Evolutionary conservation across 495 filamentous ascomycete species (phyloP), one percentile per base, ranked within the genome.

Genomic region (Hypomontagnella submonticulosa): DNA sequence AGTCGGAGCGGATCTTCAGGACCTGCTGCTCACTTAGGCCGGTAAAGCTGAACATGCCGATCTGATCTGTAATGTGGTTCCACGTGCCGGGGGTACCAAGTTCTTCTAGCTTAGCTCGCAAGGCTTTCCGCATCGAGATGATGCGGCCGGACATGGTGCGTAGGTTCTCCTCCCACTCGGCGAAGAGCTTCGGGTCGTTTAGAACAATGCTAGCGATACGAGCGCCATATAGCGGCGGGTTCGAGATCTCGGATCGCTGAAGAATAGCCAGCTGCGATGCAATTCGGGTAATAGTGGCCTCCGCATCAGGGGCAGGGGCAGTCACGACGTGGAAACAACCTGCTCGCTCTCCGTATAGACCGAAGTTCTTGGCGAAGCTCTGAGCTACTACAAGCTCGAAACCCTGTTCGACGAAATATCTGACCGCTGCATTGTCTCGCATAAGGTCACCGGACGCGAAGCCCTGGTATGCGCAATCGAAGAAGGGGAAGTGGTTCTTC

Each of bases 41-140:
- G 1, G 95, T 99, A 75, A 96, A 99, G 73, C 90, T 93, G 80
- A 99, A 99, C 95, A 99, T 99, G 71, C 95, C 95, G 76, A 99
- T 99, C 84, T 99, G 95, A 63, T 95, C 89, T 7, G 93, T 96
- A 74, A 99, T 96, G 77, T 99, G 95, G 57, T 92, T 89, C 95
- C 95, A 99, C 9, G 84, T 88, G 3, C 95, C 96, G 0, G 94
- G 93, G 1, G 95, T 97, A 2, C 85, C 88, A 30, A 92, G 73
- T 66, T 88, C 85, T 77, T 96, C 92, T 1, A 99, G 81, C 68
- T 93, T 91, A 54, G 76, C 75, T 11, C 90, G 82, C 65, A 99
- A 73, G 11, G 85, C 86, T 68, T 84, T 85, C 43, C 95, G 87
- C 95, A 97, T 98, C 69, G 87, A 85, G 54, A 88, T 91, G 72